These are phyloP conservation scores for Rhizopogon vinicolor DNA, from an alignment of 768 basidiomycete genomes.

Conservation along the genomic window DNA sequence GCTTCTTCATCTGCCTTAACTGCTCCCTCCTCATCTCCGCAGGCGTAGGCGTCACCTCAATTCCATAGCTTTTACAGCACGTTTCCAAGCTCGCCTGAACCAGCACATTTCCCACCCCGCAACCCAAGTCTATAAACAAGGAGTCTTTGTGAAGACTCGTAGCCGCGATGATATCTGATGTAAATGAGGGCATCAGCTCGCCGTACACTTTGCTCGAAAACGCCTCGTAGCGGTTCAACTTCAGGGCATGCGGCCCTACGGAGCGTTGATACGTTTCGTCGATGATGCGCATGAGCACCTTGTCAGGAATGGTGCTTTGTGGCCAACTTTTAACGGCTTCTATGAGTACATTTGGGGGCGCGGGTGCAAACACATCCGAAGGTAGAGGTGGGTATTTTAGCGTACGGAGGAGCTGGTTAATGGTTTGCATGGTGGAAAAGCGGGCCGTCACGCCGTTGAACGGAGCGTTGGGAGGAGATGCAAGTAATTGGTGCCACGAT, in stretches of 20 bases:
- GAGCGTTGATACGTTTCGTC: constrained; percentile 93
- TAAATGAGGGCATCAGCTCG: constrained; percentile 79
- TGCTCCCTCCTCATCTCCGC: constrained; percentile 77
- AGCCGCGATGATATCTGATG: constrained; percentile 46
- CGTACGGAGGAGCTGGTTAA: constrained; percentile 56
- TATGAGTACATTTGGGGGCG: constrained; percentile 45
- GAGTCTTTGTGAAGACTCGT: constrained; percentile 49
- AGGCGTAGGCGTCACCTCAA: constrained; percentile 75
- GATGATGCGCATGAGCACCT: constrained; percentile 68
- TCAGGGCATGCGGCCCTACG: constrained; percentile 83
- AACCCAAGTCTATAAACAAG: constrained; percentile 80
- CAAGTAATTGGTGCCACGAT: constrained; percentile 36
- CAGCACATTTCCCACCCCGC: constrained; percentile 83
- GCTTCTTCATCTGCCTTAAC: constrained; percentile 64
- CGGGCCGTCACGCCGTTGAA: constrained; percentile 66
- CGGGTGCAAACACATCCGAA: constrained; percentile 42
- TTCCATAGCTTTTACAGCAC: constrained; percentile 73
- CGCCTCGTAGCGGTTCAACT: constrained; percentile 74
- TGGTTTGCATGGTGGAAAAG: constrained; percentile 53
- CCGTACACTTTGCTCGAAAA: constrained; percentile 87
- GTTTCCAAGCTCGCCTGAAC: constrained; percentile 79
- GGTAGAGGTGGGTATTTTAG: constrained; percentile 65
- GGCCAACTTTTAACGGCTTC: constrained; percentile 46
- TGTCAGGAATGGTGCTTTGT: constrained; percentile 50
- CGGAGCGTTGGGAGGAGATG: constrained; percentile 67